Conservation (phyloP, 164 flowering plant genomes). For the Kingdonia uniflora region DNA sequence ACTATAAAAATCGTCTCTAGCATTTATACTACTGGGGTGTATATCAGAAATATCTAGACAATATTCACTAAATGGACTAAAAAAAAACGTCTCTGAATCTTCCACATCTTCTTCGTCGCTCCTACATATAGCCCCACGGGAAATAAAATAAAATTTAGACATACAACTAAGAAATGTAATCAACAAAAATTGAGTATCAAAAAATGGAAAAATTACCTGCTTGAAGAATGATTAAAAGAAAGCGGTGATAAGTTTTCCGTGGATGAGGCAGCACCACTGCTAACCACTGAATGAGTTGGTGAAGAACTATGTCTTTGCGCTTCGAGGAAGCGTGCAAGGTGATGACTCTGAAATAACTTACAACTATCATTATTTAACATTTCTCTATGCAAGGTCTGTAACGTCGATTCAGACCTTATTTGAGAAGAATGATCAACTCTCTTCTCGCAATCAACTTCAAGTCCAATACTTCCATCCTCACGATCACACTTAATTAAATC, state of each 20-base stretch:
- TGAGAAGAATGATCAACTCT: constrained; percentile 55
- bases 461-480: constrained; percentile 17
- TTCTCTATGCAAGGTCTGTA: constrained; percentile 16
- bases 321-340: constrained; percentile 25
- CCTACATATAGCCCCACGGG: constrained; percentile 30
- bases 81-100: constrained; percentile 39
- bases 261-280: constrained; percentile 33
- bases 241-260: constrained; percentile 31
- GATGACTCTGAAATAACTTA: constrained; percentile 23
- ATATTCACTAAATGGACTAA: constrained; percentile 52
- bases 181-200: background rate
- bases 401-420: constrained; percentile 25
- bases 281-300: constrained; percentile 16
- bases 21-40: constrained; percentile 61
- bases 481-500: constrained; percentile 3
- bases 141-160: background rate
- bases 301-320: constrained; percentile 29
- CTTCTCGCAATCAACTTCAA: constrained; percentile 29
- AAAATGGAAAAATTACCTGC: constrained; percentile 28
- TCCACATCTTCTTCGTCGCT: constrained; percentile 77
- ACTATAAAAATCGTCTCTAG: constrained; percentile 45
- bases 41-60: constrained; percentile 51
- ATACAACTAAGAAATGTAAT: background rate
- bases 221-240: constrained; percentile 30
- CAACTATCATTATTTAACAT: constrained; percentile 11